Evolutionary conservation across 495 filamentous ascomycete species (phyloP).

Genomic region (Podospora pseudopauciseta): DNA sequence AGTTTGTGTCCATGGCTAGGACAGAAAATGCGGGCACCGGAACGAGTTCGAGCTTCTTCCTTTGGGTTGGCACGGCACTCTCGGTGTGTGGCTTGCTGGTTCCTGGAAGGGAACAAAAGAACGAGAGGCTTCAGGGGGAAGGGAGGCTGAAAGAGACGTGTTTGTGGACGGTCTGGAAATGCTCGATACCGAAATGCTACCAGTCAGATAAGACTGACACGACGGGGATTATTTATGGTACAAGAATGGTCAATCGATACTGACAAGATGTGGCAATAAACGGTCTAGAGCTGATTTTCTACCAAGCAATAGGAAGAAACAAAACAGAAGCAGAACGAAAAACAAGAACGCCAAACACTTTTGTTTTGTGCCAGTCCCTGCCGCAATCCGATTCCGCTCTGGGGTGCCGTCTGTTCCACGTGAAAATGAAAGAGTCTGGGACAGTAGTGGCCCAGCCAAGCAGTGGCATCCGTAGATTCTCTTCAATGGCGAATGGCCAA

Average conservation of each 20-base stretch:
- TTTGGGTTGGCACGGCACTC: background rate
- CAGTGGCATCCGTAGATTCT: background rate
- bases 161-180: background rate
- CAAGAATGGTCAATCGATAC: background rate
- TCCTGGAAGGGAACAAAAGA: background rate
- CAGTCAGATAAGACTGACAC: background rate
- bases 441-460: background rate
- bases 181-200: background rate
- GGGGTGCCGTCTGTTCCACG: background rate
- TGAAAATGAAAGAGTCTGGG: background rate
- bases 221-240: background rate
- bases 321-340: background rate
- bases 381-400: slow-evolving; percentile 2
- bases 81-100: background rate
- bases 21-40: slow-evolving; percentile 1
- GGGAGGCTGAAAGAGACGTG: background rate
- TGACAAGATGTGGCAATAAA: background rate
- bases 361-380: slow-evolving; percentile 3
- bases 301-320: background rate
- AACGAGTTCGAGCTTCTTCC: background rate
- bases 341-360: background rate
- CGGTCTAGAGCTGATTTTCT: background rate
- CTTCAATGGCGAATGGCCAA: background rate
- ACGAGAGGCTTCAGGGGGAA: background rate
- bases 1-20: slow-evolving; percentile 4